These are phyloP conservation scores for Globisporangium cederbergense DNA, from an alignment of 352 stramenopile species.

Conservation along the genomic window DNA sequence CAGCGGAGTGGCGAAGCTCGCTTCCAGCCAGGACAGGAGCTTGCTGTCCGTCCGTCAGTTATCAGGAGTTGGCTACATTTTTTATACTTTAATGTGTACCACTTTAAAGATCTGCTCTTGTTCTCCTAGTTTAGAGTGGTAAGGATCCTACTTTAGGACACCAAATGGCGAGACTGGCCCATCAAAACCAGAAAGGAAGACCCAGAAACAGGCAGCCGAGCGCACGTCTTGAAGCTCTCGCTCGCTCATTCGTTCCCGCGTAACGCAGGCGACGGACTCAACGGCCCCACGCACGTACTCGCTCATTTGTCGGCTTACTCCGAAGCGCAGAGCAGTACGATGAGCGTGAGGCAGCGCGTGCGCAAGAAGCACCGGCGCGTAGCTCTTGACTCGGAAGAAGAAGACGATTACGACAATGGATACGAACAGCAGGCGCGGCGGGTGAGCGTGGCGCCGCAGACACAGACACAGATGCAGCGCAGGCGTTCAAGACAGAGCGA, in stretches of 20 bases:
- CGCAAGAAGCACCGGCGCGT: background rate
- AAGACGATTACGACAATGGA: background rate
- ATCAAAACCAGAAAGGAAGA: slow-evolving; percentile 3
- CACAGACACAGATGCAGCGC: background rate
- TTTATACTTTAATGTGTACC: too few relatives aligned
- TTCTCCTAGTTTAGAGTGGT: background rate
- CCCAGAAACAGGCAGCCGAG: background rate
- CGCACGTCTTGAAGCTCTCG: slow-evolving; percentile 1
- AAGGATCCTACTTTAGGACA: background rate
- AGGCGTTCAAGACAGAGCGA: background rate
- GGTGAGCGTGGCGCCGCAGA: background rate
- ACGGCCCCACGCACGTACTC: background rate
- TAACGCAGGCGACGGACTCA: background rate
- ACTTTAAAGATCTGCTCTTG: too few relatives aligned
- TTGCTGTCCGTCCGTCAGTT: too few relatives aligned
- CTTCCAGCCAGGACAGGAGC: too few relatives aligned
- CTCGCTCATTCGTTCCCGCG: background rate
- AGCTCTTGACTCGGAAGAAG: slow-evolving; percentile 1
- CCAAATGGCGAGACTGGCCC: background rate
- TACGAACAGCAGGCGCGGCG: slow-evolving; percentile 1
- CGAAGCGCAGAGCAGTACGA: background rate
- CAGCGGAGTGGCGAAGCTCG: too few relatives aligned
- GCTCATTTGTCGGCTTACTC: background rate
- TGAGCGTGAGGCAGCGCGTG: background rate
- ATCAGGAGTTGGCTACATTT: too few relatives aligned